A percentile compares a stretch with the other conserved stretches of the same genome.
These are phyloP conservation scores for Leccinum boreale DNA, from an alignment of 768 basidiomycete species.

Conservation along the genomic window DNA sequence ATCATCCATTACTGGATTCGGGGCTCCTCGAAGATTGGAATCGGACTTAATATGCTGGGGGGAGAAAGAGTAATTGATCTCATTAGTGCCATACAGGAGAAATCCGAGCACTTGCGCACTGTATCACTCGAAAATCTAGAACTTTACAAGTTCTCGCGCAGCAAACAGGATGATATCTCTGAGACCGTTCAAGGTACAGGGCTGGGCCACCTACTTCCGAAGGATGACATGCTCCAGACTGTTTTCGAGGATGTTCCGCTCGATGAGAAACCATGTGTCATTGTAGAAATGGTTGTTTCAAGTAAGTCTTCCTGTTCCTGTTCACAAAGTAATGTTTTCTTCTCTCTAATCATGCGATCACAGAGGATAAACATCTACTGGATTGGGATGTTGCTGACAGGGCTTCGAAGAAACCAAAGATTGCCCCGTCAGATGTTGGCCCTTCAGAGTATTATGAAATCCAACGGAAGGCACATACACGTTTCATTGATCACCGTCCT, in stretches of 20 bases:
- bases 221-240: not conserved
- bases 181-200: not conserved
- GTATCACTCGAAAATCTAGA: not conserved
- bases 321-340: not conserved
- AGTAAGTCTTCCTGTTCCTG: not conserved
- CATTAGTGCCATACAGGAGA: not conserved
- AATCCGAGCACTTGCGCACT: not conserved
- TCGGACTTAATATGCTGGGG: not conserved
- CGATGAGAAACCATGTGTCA: not conserved
- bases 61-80: not conserved
- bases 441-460: not conserved
- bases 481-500: not conserved
- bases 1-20: not conserved
- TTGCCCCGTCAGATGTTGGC: not conserved
- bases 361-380: not conserved
- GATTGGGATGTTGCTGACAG: not conserved
- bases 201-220: not conserved
- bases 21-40: not conserved
- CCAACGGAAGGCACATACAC: not conserved
- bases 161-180: not conserved
- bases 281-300: not conserved
- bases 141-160: not conserved
- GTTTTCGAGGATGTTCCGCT: not conserved
- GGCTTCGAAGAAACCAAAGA: not conserved
- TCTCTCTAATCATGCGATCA: not conserved